Base-by-base conservation (phyloP, 352 stramenopile genomes). In the Albugo laibachii region DNA sequence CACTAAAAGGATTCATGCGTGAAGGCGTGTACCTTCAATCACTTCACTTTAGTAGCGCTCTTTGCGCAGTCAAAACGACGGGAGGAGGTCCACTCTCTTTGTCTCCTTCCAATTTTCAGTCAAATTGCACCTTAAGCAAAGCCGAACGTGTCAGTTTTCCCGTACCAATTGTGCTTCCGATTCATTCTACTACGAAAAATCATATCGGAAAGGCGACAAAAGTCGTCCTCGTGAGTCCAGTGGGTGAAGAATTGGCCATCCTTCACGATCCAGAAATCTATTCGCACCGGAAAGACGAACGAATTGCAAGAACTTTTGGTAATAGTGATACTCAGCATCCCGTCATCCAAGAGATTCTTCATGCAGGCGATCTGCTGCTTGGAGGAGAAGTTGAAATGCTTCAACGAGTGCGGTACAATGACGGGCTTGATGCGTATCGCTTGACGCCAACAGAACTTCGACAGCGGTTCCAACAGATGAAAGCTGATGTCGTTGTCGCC, bases 231-330 rank as follows among this genome's bases (percentile, higher is more conserved):
- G 87, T 96, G 2, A 94, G 74, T 19, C 84, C 95, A 51, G 91
- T 96, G 31, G 94, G 94, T 18, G 61, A 95, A 18, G 92, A 93
- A 21, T 72, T 98, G 1, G 94, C 91, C 12, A 72, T 97, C 48
- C 62, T 98, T 16, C 70, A 75, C 13, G 66, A 97, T 62, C 91
- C 93, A 1, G 94, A 98, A 62, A 85, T 98, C 34, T 98, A 89
- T 55, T 66, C 75, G 34, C 96, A 98, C 61, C 83, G 93, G 43
- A 98, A 98, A 68, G 92, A 98, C 68, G 94, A 98, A 64, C 96
- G 96, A 43, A 94, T 97, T 35, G 91, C 92, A 14, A 80, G 93
- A 24, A 97, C 94, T 48, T 98, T 97, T 61, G 94, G 94, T 31
- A 41, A 14, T 14, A 91, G 97, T 56, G 94, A 98, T 66, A 62